Percentiles rank a stretch among this genome's conserved stretches.
Evolutionary conservation across 345 rosid genomes (phyloP).

Genomic region (Pugionium cornutum): DNA sequence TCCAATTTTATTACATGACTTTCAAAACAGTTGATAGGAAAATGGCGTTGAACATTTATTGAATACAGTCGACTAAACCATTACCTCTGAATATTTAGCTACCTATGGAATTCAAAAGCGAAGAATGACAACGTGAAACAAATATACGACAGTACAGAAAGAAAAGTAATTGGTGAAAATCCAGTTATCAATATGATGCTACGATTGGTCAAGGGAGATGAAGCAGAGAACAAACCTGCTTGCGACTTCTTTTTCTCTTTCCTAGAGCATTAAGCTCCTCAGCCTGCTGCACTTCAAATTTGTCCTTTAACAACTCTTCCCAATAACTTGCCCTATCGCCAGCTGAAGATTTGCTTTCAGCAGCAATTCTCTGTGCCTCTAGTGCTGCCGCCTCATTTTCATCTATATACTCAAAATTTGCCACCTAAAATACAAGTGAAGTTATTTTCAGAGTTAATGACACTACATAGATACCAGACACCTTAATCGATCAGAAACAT

Average conservation of each 20-base stretch:
- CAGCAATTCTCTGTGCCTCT: slow-evolving; percentile 59
- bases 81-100: slow-evolving; percentile 13
- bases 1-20: slow-evolving; percentile 4
- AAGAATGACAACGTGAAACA: slow-evolving; percentile 6
- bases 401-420: slow-evolving; percentile 92
- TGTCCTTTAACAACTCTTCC: slow-evolving; percentile 91
- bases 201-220: slow-evolving; percentile 9
- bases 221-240: slow-evolving; percentile 63
- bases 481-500: background rate
- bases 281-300: slow-evolving; percentile 72
- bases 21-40: background rate
- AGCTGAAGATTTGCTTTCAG: slow-evolving; percentile 55
- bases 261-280: slow-evolving; percentile 89
- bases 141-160: slow-evolving; percentile 3
- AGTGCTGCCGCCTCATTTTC: slow-evolving; percentile 73
- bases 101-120: slow-evolving; percentile 21
- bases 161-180: background rate
- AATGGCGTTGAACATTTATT: background rate
- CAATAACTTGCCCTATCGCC: slow-evolving; percentile 76
- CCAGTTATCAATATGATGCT: slow-evolving; percentile 17
- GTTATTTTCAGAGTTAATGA: background rate
- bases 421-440: slow-evolving; percentile 61
- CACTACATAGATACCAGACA: slow-evolving; percentile 2
- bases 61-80: slow-evolving; percentile 11
- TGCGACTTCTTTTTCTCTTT: slow-evolving; percentile 93